These are phyloP conservation scores for Tulasnella sp. DNA, from an alignment of 768 basidiomycete species.

Conservation along the genomic window DNA sequence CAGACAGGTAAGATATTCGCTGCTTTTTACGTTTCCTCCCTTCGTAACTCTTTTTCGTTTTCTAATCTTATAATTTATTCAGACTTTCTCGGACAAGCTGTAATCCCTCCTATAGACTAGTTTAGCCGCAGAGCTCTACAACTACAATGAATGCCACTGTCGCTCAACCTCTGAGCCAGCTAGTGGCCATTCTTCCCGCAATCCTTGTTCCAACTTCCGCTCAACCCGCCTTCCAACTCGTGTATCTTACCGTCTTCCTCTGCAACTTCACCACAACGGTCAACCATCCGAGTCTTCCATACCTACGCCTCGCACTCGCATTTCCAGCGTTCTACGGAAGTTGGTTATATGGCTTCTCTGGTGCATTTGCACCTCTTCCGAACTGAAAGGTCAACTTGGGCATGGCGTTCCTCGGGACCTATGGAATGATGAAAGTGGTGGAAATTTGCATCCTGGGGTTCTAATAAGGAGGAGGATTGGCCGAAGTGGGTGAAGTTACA, in stretches of 20 bases:
- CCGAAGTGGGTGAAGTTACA: too few species aligned
- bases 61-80: too few species aligned
- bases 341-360: neutral
- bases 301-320: neutral
- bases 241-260: neutral
- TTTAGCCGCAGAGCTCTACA: too few species aligned
- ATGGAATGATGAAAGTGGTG: neutral
- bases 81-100: too few species aligned
- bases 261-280: constrained; percentile 9
- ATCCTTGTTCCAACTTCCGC: neutral
- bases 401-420: constrained; percentile 1
- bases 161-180: neutral
- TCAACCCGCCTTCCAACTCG: neutral
- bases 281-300: neutral
- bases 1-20: too few species aligned
- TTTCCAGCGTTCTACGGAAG: neutral
- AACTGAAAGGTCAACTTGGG: constrained; percentile 1
- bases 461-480: neutral
- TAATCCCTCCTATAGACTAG: too few species aligned
- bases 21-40: too few species aligned
- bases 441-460: neutral
- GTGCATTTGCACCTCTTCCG: neutral
- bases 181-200: neutral
- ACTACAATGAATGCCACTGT: too few species aligned
- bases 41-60: too few species aligned